Evolutionary conservation across 345 rosid genomes (phyloP).

Genomic region (Gossypium anomalum): DNA sequence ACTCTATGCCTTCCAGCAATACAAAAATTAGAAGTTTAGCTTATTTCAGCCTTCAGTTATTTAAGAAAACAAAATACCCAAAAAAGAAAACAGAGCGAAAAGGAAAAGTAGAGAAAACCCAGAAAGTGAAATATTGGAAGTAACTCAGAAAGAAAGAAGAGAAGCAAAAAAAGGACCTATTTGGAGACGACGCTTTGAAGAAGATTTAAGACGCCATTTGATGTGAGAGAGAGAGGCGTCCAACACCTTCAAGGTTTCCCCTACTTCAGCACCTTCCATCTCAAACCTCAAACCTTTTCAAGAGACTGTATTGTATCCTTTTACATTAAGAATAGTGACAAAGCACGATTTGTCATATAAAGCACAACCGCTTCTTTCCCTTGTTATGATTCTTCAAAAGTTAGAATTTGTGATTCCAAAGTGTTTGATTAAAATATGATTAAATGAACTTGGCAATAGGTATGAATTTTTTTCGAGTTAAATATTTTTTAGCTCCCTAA

Average conservation of each 20-base stretch:
- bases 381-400: too few relatives aligned
- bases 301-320: not conserved
- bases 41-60: not conserved
- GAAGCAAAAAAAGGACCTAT: not conserved
- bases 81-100: not conserved
- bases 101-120: not conserved
- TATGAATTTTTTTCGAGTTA: too few relatives aligned
- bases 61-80: not conserved
- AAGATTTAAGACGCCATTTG: slow-evolving; percentile 13
- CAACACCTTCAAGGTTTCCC: slow-evolving; percentile 9
- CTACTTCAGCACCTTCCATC: slow-evolving; percentile 8
- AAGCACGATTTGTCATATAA: not conserved
- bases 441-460: too few relatives aligned
- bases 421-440: too few relatives aligned
- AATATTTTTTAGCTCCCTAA: too few relatives aligned
- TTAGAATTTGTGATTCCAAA: too few relatives aligned
- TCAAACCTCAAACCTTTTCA: not conserved
- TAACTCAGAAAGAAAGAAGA: not conserved
- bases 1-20: not conserved
- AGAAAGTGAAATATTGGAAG: slow-evolving; percentile 8
- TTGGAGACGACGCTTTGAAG: slow-evolving; percentile 4
- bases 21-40: not conserved
- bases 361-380: too few relatives aligned
- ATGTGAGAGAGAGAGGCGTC: slow-evolving; percentile 1
- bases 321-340: not conserved